These are phyloP conservation scores for Trifolium subterraneum DNA, from an alignment of 306 rosid species.

Conservation along the genomic window DNA sequence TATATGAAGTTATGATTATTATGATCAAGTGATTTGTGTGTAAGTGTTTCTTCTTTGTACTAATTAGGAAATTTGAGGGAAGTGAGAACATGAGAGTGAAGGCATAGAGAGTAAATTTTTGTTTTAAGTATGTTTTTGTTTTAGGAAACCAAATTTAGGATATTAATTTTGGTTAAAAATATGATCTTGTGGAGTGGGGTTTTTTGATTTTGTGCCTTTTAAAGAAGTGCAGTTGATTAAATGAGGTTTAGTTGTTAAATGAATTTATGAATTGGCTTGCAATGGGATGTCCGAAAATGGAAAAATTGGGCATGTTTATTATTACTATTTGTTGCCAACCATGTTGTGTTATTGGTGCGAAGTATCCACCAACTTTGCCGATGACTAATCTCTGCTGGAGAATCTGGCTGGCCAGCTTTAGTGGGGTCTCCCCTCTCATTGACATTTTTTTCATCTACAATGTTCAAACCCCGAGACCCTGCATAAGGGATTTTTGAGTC, in stretches of 20 bases:
- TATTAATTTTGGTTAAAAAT: constrained; percentile 18
- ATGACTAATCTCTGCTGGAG: neutral
- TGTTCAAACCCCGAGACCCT: neutral
- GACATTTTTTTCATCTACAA: neutral
- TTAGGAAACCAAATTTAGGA: constrained; percentile 21
- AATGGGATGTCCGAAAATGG: neutral
- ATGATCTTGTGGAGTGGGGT: constrained; percentile 28
- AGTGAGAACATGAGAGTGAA: constrained; percentile 24
- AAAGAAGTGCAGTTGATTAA: constrained; percentile 15
- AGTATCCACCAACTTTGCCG: neutral
- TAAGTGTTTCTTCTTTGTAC: constrained; percentile 28
- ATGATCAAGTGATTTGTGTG: constrained; percentile 35
- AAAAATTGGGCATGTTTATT: neutral
- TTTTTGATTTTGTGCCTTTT: constrained; percentile 19
- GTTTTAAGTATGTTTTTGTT: constrained; percentile 27
- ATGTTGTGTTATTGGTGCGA: neutral
- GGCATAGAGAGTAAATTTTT: constrained; percentile 9
- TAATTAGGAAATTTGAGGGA: constrained; percentile 32
- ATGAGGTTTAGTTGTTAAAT: constrained; percentile 21
- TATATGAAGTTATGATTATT: constrained; percentile 32
- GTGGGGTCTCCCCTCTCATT: neutral
- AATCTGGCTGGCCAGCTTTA: neutral
- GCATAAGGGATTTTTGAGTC: neutral
- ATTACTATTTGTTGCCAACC: neutral
- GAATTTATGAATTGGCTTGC: constrained; percentile 30